Base-by-base conservation (phyloP, 225 moss, liverwort and hornwort species). In the Thuidium tamariscinum region DNA sequence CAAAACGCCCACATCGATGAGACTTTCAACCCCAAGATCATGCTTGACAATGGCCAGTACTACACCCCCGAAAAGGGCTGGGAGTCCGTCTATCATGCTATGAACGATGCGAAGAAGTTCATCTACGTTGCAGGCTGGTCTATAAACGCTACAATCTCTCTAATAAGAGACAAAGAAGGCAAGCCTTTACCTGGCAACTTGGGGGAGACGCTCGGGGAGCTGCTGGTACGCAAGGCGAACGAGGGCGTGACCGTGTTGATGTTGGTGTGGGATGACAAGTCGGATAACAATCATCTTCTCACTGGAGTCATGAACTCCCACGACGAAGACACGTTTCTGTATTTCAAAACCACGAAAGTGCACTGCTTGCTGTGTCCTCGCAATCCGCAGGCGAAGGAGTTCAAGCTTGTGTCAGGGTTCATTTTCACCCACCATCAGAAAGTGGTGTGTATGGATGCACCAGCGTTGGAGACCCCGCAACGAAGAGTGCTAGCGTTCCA, bases 401-500 rank as follows among this genome's bases (percentile, higher is more conserved):
- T 96, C 57, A 92, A 88, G 84, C 55, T 95, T 9, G 89, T 90
- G 22, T 80, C 92, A 32, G 90, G 94, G 39, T 92, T 96, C 62
- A 90, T 97, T 72, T 97, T 97, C 90, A 97, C 97, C 39, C 97
- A 97, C 87, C 97, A 97, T 51, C 97, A 97, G 86, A 97, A 97
- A 91, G 96, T 95, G 34, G 93, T 97, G 51, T 96, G 96, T 79
- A 88, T 97, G 91, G 97, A 97, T 87, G 94, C 94, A 27, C 88
- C 96, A 13, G 93, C 88, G 32, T 55, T 92, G 62, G 83, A 82
- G 30, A 80, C 88, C 36, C 75, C 42, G 60, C 62, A 16, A 89
- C 93, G 97, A 52, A 89, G 94, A 66, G 86, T 97, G 36, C 64
- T 96, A 7, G 95, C 92, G 0, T 97, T 94, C 62, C 95, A 96